Percentiles rank a stretch among this genome's conserved stretches.
Evolutionary conservation across 2,329 filamentous ascomycete species (phyloP).

Genomic region (Tympanopsis confertula): DNA sequence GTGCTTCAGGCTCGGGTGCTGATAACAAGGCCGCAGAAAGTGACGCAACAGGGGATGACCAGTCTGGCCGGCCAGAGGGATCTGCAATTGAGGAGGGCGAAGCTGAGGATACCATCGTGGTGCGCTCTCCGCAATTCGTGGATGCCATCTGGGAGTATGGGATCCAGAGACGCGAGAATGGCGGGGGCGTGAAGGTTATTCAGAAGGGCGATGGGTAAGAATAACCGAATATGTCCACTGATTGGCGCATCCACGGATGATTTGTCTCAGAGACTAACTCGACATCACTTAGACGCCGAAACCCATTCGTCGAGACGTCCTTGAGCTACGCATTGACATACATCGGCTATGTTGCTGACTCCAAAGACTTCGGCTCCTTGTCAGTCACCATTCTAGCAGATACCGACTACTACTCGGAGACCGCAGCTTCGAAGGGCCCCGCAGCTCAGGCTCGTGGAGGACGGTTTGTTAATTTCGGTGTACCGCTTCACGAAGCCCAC

Average conservation of each 20-base stretch:
- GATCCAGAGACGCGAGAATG: conserved; percentile 56
- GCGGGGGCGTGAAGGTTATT: conserved; percentile 71
- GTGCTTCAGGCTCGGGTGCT: conserved; percentile 35
- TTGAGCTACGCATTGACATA: conserved; percentile 81
- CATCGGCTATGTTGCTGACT: conserved; percentile 35
- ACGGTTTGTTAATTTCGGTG: conserved; percentile 68
- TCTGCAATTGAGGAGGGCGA: neutral
- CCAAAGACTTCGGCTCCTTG: conserved; percentile 49
- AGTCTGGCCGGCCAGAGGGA: no score
- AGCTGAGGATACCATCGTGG: conserved; percentile 43
- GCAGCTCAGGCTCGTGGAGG: conserved; percentile 17
- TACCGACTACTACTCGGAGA: conserved; percentile 89
- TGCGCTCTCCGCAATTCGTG: conserved; percentile 82
- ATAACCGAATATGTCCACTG: conserved; percentile 4
- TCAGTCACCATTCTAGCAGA: conserved; percentile 83
- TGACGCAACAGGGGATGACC: neutral
- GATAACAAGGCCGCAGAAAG: neutral
- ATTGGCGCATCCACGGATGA: conserved; percentile 2
- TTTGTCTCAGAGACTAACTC: neutral
- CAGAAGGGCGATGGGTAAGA: conserved; percentile 65
- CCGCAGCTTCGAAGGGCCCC: conserved; percentile 18
- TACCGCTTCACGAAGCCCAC: conserved; percentile 67
- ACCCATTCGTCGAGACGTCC: conserved; percentile 87
- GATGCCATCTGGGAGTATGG: conserved; percentile 82
- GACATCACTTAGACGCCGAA: conserved; percentile 32